Percentiles rank a stretch among this genome's conserved stretches.
Conservation (phyloP, 305 asterid genomes). For the Fraxinus ornus region DNA sequence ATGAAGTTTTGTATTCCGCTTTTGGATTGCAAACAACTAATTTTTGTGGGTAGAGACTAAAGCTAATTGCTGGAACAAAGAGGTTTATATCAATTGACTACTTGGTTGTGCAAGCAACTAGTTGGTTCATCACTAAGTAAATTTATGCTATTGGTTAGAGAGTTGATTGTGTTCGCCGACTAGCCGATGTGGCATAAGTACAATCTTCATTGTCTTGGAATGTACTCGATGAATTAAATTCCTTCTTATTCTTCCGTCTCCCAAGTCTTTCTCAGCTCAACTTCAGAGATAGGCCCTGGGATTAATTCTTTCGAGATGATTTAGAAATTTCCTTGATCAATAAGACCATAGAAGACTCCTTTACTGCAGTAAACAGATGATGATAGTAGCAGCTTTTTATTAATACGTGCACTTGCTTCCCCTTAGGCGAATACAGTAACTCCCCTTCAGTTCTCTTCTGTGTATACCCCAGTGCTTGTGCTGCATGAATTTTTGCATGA, state of each 20-base stretch:
- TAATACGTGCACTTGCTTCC: not conserved
- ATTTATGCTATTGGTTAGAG: not conserved
- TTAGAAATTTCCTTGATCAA: not conserved
- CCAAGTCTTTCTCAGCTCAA: not conserved
- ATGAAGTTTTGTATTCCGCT: too few species aligned
- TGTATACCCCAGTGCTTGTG: not conserved
- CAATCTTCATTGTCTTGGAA: not conserved
- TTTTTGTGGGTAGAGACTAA: not conserved
- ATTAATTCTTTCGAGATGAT: not conserved
- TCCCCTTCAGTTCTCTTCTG: not conserved
- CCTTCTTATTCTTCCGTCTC: not conserved
- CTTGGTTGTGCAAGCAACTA: not conserved
- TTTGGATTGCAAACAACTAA: too few species aligned
- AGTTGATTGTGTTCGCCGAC: not conserved
- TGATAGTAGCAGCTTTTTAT: conserved; percentile 7
- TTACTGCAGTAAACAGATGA: not conserved
- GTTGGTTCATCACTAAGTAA: not conserved
- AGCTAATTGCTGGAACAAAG: not conserved
- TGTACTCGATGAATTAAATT: not conserved
- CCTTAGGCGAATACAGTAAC: conserved; percentile 5
- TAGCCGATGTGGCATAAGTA: not conserved
- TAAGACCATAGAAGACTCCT: not conserved
- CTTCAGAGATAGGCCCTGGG: not conserved
- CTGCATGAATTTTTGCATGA: not conserved
- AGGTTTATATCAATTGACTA: not conserved